Evolutionary conservation across 2,329 filamentous ascomycete genomes (phyloP).

Genomic region (Xylariaceae sp.): DNA sequence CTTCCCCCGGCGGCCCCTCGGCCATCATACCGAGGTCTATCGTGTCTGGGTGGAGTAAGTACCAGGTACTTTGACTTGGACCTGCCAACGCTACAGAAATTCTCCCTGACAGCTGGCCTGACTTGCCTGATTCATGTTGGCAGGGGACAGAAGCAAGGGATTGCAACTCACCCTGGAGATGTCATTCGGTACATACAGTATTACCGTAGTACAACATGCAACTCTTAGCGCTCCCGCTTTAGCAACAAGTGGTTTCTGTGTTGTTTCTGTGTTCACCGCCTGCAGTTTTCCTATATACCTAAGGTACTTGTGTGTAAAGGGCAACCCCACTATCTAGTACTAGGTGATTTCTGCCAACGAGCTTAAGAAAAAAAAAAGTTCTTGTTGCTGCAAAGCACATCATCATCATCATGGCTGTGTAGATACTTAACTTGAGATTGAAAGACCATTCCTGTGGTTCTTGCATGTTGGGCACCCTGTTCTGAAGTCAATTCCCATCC

Average conservation of each 20-base stretch:
- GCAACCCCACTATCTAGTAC: too few relatives aligned
- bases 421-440: neutral
- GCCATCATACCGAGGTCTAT: constrained; percentile 23
- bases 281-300: too few relatives aligned
- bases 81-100: too few relatives aligned
- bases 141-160: too few relatives aligned
- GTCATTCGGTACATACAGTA: too few relatives aligned
- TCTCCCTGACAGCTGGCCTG: too few relatives aligned
- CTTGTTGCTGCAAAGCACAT: constrained; percentile 1
- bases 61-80: neutral
- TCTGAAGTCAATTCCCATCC: neutral
- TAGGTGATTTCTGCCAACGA: constrained; percentile 12
- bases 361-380: neutral
- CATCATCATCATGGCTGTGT: neutral
- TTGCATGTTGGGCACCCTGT: neutral
- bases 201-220: too few relatives aligned
- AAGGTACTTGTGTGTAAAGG: too few relatives aligned
- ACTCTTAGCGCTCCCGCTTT: too few relatives aligned
- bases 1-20: constrained; percentile 2
- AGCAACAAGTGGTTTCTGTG: too few relatives aligned
- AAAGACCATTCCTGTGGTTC: neutral
- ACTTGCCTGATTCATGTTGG: too few relatives aligned
- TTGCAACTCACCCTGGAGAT: too few relatives aligned
- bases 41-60: constrained; percentile 6
- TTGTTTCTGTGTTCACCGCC: neutral